A percentile compares a stretch with the other conserved stretches of the same genome.
Evolutionary conservation across 495 filamentous ascomycete genomes (phyloP).

Genomic region (Penicillium robsamsonii): DNA sequence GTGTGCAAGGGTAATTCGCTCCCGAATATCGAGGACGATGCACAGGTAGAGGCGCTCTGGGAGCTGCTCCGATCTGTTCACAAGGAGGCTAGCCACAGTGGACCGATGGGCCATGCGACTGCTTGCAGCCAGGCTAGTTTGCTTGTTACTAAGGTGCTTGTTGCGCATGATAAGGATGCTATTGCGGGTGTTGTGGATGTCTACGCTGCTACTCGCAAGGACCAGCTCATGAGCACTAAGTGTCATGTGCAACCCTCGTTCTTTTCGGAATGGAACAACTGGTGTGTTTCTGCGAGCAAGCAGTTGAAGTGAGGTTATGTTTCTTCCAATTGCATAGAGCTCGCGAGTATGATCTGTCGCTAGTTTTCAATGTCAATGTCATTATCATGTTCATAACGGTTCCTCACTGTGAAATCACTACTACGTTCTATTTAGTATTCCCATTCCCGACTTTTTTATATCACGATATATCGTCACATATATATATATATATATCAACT

Average conservation of each 20-base stretch:
- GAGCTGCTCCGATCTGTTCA: slow-evolving; percentile 67
- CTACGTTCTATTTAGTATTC: not conserved
- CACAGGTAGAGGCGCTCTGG: slow-evolving; percentile 45
- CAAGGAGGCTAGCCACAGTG: slow-evolving; percentile 64
- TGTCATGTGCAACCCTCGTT: slow-evolving; percentile 58
- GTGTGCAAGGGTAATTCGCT: slow-evolving; percentile 57
- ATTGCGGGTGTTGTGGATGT: slow-evolving; percentile 52
- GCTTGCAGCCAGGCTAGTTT: slow-evolving; percentile 64
- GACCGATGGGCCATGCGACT: slow-evolving; percentile 52
- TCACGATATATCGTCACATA: not conserved
- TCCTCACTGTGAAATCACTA: not conserved
- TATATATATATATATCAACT: not conserved
- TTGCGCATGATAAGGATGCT: slow-evolving; percentile 47
- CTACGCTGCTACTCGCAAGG: slow-evolving; percentile 56
- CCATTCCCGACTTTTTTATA: not conserved
- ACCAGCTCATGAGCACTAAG: slow-evolving; percentile 54
- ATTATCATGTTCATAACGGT: slow-evolving; percentile 1
- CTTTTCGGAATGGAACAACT: slow-evolving; percentile 69
- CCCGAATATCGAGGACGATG: slow-evolving; percentile 38
- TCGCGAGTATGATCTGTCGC: slow-evolving; percentile 1
- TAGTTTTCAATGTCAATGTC: slow-evolving; percentile 2
- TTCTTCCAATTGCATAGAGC: not conserved
- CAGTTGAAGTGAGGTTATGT: slow-evolving; percentile 31
- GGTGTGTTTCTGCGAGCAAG: slow-evolving; percentile 54
- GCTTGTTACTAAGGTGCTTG: slow-evolving; percentile 59